Evolutionary conservation across 2,329 filamentous ascomycete species (phyloP).

Genomic region (Aspergillus ustus): DNA sequence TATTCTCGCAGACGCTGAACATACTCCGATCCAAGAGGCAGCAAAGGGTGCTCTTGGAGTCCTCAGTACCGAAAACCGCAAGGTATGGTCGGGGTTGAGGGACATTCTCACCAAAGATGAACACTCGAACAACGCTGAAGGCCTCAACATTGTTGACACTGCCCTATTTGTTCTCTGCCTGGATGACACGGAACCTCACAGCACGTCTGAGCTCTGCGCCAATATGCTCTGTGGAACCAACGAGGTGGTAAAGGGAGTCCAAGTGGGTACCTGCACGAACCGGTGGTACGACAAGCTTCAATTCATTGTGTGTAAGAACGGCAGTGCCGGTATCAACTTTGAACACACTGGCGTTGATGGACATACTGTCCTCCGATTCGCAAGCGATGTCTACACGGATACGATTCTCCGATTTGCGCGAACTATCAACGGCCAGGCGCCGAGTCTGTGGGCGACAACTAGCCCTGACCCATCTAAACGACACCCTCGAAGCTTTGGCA

Average conservation of each 20-base stretch:
- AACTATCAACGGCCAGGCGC: conserved; percentile 92
- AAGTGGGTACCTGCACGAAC: conserved; percentile 97
- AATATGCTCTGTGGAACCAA: conserved; percentile 99
- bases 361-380: conserved; percentile 94
- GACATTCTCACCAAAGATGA: conserved; percentile 85
- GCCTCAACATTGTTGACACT: conserved; percentile 91
- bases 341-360: conserved; percentile 98
- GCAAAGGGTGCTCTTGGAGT: conserved; percentile 95
- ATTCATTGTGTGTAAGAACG: conserved; percentile 98
- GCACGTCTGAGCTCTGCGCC: conserved; percentile 83
- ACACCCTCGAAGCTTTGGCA: conserved; percentile 87
- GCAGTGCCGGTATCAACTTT: conserved; percentile 97
- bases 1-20: conserved; percentile 86
- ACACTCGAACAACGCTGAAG: conserved; percentile 93
- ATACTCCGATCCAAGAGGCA: conserved; percentile 89
- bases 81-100: conserved; percentile 89
- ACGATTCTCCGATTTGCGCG: conserved; percentile 94
- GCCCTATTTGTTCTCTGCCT: conserved; percentile 91
- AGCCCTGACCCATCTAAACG: conserved; percentile 93
- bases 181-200: conserved; percentile 86
- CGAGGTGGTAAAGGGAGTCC: conserved; percentile 87
- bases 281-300: conserved; percentile 99
- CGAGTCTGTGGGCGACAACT: conserved; percentile 85
- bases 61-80: conserved; percentile 92
- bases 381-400: conserved; percentile 95